A percentile compares a stretch with the other conserved stretches of the same genome.
Evolutionary conservation across 768 basidiomycete genomes (phyloP).

Genomic region (Psilocybe cyanescens): DNA sequence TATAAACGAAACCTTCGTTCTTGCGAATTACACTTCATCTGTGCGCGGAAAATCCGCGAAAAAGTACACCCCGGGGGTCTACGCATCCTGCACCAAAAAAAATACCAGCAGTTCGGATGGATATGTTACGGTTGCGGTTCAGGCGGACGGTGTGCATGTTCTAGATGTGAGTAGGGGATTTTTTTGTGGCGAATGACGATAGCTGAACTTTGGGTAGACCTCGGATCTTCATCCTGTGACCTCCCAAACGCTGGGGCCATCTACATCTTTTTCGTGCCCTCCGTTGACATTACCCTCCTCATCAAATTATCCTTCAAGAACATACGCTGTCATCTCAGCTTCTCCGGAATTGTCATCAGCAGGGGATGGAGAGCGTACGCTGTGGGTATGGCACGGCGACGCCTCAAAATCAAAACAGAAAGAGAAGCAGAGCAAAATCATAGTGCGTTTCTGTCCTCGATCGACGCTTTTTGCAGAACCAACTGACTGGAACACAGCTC

Average conservation of each 20-base stretch:
- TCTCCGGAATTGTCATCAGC: slow-evolving; percentile 45
- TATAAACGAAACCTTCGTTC: slow-evolving; percentile 41
- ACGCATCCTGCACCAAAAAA: slow-evolving; percentile 20
- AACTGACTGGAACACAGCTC: slow-evolving; percentile 20
- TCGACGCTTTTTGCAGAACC: background rate
- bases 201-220: slow-evolving; percentile 40
- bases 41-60: slow-evolving; percentile 27
- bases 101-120: slow-evolving; percentile 45
- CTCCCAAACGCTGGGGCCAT: slow-evolving; percentile 74
- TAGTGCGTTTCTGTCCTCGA: slow-evolving; percentile 40
- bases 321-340: slow-evolving; percentile 56
- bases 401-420: slow-evolving; percentile 30
- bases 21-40: slow-evolving; percentile 37
- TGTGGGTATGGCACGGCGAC: slow-evolving; percentile 68
- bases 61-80: slow-evolving; percentile 26
- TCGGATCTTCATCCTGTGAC: slow-evolving; percentile 65
- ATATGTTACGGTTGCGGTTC: slow-evolving; percentile 68
- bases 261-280: slow-evolving; percentile 62
- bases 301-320: slow-evolving; percentile 45
- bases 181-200: slow-evolving; percentile 4
- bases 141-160: slow-evolving; percentile 77
- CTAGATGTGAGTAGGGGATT: slow-evolving; percentile 58
- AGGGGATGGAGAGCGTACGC: slow-evolving; percentile 48
- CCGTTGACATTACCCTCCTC: slow-evolving; percentile 47
- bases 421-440: slow-evolving; percentile 24